Percentiles rank a stretch among this genome's conserved stretches.
Evolutionary conservation across 23 red algal species (phyloP).

Genomic region (Gracilaria gracilis): DNA sequence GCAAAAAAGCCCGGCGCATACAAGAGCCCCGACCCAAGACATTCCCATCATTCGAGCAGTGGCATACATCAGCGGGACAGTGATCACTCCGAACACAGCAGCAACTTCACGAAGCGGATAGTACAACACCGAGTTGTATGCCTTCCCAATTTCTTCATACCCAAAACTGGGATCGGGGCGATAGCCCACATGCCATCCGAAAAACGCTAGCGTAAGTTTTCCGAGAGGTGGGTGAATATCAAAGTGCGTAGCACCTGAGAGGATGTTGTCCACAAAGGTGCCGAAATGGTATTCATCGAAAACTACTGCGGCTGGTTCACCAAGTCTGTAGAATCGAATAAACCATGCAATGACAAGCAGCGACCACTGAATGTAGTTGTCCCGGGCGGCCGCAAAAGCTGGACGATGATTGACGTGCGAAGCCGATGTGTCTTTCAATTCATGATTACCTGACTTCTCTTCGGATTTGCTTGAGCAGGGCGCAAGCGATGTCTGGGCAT

Average conservation of each 20-base stretch:
- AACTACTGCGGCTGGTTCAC: slow-evolving; percentile 82
- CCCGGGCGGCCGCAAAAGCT: slow-evolving; percentile 2
- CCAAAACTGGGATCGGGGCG: slow-evolving; percentile 67
- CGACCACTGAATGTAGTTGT: slow-evolving; percentile 50
- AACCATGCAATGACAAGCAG: slow-evolving; percentile 53
- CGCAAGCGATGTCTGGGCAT: neutral
- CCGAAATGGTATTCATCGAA: slow-evolving; percentile 99
- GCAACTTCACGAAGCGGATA: slow-evolving; percentile 81
- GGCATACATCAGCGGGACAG: slow-evolving; percentile 88
- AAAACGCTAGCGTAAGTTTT: slow-evolving; percentile 88
- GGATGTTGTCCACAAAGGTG: slow-evolving; percentile 87
- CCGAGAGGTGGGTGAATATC: slow-evolving; percentile 99
- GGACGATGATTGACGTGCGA: neutral
- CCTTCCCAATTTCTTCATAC: slow-evolving; percentile 83
- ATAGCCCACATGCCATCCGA: slow-evolving; percentile 76
- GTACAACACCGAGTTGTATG: slow-evolving; percentile 77
- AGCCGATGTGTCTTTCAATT: neutral
- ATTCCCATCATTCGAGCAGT: slow-evolving; percentile 74
- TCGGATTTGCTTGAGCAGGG: neutral
- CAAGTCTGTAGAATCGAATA: slow-evolving; percentile 85
- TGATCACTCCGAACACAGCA: slow-evolving; percentile 84
- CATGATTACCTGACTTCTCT: neutral
- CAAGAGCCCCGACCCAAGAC: slow-evolving; percentile 60
- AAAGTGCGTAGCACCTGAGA: slow-evolving; percentile 87
- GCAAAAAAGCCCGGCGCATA: slow-evolving; percentile 80